Evolutionary conservation across 2,329 filamentous ascomycete genomes (phyloP), one percentile per base, ranked within the genome.

Genomic region (Periconia sp.): DNA sequence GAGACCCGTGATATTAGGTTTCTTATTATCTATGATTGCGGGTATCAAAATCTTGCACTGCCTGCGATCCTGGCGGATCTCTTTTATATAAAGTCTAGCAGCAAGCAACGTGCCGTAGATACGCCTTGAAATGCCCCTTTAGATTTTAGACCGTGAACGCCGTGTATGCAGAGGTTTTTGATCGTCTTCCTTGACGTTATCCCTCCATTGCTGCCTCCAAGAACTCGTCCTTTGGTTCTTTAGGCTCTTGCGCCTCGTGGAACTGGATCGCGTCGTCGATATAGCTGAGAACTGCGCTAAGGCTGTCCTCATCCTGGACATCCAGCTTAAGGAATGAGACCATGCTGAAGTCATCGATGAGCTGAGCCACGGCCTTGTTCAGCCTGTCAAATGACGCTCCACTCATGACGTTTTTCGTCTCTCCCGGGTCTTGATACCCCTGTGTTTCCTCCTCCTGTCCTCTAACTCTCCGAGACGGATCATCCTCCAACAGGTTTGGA

Each of bases 331-430:
- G 77, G 66, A 96, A 99, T 34, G 89, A 95, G 10, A 99, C 89
- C 89, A 99, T 95, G 74, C 91, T 95, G 73, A 96, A 99, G 70
- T 90, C 94, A 69, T 97, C 94, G 54, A 99, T 96, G 53, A 99
- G 76, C 39, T 88, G 84, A 1, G 89, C 94, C 4, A 99, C 92
- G 0, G 92, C 92, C 48, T 84, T 82, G 67, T 96, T 96, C 54
- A 97, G 75, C 58, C 84, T 81, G 48, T 88, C 82, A 71, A 96
- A 97, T 13, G 88, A 88, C 1, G 83, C 79, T 3, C 92, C 92
- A 37, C 81, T 86, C 87, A 96, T 88, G 46, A 95, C 68, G 37
- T 84, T 83, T 48, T 84, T 80, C 60, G 81, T 81, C 48, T 86
- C 82, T 43, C 81, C 77, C 1, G 87, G 82, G 52, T 92, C 83